Evolutionary conservation across 768 basidiomycete genomes (phyloP), one percentile per base, ranked within the genome.

Genomic region (Phaffia australis): DNA sequence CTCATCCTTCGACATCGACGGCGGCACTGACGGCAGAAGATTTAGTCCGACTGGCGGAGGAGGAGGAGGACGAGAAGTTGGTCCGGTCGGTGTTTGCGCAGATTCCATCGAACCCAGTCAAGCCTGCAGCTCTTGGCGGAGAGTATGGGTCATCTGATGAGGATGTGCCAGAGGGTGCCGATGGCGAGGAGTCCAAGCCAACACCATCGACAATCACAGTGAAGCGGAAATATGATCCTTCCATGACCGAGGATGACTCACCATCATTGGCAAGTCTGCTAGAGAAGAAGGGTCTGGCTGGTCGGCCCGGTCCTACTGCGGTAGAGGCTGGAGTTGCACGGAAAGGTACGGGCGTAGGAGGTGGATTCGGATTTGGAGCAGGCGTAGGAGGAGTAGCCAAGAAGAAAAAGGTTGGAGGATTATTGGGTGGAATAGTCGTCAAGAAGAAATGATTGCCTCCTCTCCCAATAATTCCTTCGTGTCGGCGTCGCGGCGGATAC

Each of bases 51-150:
- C 70, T 81, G 75, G 79, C 80, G 52, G 81, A 88, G 65, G 88
- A 93, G 70, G 90, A 92, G 69, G 92, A 94, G 75, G 94, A 98
- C 72, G 94, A 99, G 77, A 84, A 81, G 73, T 78, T 90, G 27
- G 88, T 98, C n/a, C 81, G 84, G 70, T 82, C 87, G 71, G 86
- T 89, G 25, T 99, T 99, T 75, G 82, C 88, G 55, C 89, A 87
- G 75, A 81, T 89, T 18, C 72, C 75, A 50, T 69, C 73, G 50
- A 69, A 70, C 21, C 70, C 74, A 11, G 46, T 69, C 27, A 56
- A 56, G 19, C 18, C 47, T 70, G 46, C 55, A 14, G 30, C 54
- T 56, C 29, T 55, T 19, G 55, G 63, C 25, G 71, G 66, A 8
- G 70, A 47, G 19, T 55, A 54, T 27, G 60, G 63, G 21, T 56